Conservation (phyloP, 768 basidiomycete genomes). For the Agrocybe praecox region DNA sequence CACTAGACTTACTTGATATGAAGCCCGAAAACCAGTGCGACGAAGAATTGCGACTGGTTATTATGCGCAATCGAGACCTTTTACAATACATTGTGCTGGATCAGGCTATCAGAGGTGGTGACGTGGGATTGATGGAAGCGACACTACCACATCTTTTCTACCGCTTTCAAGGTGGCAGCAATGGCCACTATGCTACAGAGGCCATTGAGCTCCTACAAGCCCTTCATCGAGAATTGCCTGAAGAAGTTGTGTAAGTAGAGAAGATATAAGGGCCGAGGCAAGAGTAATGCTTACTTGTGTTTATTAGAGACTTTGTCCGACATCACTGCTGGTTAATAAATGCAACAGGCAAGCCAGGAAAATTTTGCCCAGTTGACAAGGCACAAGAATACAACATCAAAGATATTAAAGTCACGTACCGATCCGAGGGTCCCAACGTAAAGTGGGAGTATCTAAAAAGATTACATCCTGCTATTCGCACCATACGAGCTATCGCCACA, state of each 20-base stretch:
- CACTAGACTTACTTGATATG: slow-evolving; percentile 19
- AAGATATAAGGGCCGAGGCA: neutral
- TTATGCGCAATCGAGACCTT: slow-evolving; percentile 37
- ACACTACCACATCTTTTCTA: slow-evolving; percentile 31
- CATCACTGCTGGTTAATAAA: slow-evolving; percentile 35
- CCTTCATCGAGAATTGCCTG: slow-evolving; percentile 5
- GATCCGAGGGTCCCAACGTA: slow-evolving; percentile 31
- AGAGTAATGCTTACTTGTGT: neutral
- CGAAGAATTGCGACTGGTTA: slow-evolving; percentile 23
- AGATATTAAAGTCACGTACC: slow-evolving; percentile 37
- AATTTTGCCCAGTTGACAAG: slow-evolving; percentile 30
- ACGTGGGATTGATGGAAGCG: slow-evolving; percentile 37
- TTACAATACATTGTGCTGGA: slow-evolving; percentile 37
- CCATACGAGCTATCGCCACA: slow-evolving; percentile 18
- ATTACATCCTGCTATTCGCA: slow-evolving; percentile 33
- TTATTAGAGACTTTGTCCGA: slow-evolving; percentile 25
- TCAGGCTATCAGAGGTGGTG: slow-evolving; percentile 36
- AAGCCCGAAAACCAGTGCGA: slow-evolving; percentile 24
- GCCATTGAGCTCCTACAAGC: slow-evolving; percentile 28
- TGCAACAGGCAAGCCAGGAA: slow-evolving; percentile 20
- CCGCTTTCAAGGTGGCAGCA: slow-evolving; percentile 34
- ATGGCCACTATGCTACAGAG: slow-evolving; percentile 34
- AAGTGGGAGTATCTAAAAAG: slow-evolving; percentile 32
- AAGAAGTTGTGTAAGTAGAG: neutral
- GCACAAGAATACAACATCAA: slow-evolving; percentile 38